Evolutionary conservation across 1,284 basidiomycete genomes (phyloP).

Genomic region (Ganoderma leucocontextum): DNA sequence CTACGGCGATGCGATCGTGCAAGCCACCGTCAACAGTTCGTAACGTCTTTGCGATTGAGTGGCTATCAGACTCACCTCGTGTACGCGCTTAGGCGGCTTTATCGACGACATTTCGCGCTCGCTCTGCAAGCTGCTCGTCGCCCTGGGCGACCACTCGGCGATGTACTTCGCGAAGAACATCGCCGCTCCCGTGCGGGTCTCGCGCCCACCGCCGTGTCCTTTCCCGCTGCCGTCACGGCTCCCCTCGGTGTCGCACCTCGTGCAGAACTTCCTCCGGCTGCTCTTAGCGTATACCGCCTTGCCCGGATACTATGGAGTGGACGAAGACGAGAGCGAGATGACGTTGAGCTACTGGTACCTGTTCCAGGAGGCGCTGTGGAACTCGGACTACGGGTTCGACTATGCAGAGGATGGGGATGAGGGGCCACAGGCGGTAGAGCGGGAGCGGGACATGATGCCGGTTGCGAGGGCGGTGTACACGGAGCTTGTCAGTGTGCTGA

Average conservation of each 20-base stretch:
- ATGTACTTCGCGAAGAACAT: slow-evolving; percentile 81
- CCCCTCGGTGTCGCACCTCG: slow-evolving; percentile 45
- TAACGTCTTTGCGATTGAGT: slow-evolving; percentile 25
- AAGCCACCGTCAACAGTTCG: slow-evolving; percentile 51
- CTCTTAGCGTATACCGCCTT: slow-evolving; percentile 81
- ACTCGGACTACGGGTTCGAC: slow-evolving; percentile 62
- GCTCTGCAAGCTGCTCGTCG: slow-evolving; percentile 80
- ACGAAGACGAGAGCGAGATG: slow-evolving; percentile 88
- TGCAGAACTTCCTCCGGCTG: slow-evolving; percentile 76
- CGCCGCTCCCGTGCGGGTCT: slow-evolving; percentile 49
- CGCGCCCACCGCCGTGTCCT: slow-evolving; percentile 35
- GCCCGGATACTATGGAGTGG: slow-evolving; percentile 78
- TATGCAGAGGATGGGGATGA: slow-evolving; percentile 48
- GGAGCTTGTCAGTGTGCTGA: slow-evolving; percentile 75
- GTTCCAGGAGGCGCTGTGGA: slow-evolving; percentile 89
- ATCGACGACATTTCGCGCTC: slow-evolving; percentile 68
- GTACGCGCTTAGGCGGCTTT: slow-evolving; percentile 45
- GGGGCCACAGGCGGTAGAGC: slow-evolving; percentile 35
- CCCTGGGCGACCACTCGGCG: slow-evolving; percentile 86
- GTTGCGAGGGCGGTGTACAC: slow-evolving; percentile 82
- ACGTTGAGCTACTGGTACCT: slow-evolving; percentile 89
- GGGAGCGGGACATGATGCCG: slow-evolving; percentile 54
- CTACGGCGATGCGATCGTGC: slow-evolving; percentile 63
- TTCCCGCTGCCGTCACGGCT: slow-evolving; percentile 36
- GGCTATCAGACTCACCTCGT: slow-evolving; percentile 9